These are phyloP conservation scores for Aspergillus eucalypticola DNA, from an alignment of 2,329 filamentous ascomycete genomes.

Conservation along the genomic window DNA sequence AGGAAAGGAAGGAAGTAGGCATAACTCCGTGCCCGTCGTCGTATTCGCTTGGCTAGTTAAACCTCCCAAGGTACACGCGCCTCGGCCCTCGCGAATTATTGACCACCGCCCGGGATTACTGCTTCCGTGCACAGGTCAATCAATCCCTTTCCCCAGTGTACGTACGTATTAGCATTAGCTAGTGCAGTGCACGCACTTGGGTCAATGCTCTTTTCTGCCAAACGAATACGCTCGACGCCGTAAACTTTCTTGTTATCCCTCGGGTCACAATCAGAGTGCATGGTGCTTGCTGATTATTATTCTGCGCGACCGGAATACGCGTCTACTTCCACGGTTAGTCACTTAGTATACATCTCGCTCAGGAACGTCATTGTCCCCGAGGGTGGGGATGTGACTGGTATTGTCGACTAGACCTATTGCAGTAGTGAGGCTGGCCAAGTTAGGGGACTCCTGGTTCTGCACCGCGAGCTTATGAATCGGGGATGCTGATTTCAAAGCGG, in stretches of 20 bases:
- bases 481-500: neutral
- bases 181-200: neutral
- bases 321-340: neutral
- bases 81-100: neutral
- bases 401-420: neutral
- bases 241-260: neutral
- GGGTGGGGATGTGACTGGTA: slow-evolving; percentile 1
- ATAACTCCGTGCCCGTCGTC: neutral
- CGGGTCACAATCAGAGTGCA: neutral
- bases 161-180: neutral
- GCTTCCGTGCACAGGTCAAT: neutral
- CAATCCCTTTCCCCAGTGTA: neutral
- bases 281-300: neutral
- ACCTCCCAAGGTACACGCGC: neutral
- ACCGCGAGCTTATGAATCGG: neutral
- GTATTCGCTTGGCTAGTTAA: neutral
- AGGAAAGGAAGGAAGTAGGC: neutral
- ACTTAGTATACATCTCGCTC: neutral
- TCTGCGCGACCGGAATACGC: neutral
- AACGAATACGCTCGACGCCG: neutral
- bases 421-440: neutral
- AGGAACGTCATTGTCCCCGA: neutral
- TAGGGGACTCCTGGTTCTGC: neutral
- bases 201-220: neutral
- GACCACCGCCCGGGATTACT: neutral